Conservation (phyloP, 257 asterid genomes). For the Scutellaria barbata region DNA sequence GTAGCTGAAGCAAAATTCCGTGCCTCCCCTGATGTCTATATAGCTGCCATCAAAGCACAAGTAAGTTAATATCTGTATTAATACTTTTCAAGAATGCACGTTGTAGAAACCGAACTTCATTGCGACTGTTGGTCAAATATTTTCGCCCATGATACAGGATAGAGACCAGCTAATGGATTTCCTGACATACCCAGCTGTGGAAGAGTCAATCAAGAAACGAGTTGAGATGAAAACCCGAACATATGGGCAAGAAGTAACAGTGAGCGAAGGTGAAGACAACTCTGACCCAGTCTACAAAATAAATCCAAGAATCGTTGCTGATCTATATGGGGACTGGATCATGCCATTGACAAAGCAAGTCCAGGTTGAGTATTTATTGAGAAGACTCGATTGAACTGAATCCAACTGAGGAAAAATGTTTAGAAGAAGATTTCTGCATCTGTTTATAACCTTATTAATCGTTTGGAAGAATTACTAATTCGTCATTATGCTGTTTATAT, state of each 20-base stretch:
- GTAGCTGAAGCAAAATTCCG: slow-evolving; percentile 94
- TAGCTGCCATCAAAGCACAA: slow-evolving; percentile 69
- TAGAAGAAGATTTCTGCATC: not conserved
- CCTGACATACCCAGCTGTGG: slow-evolving; percentile 78
- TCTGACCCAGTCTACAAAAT: slow-evolving; percentile 65
- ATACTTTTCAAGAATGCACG: not conserved
- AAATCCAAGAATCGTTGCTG: slow-evolving; percentile 73
- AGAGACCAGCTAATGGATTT: slow-evolving; percentile 56
- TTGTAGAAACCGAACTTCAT: not conserved
- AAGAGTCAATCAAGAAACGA: slow-evolving; percentile 63
- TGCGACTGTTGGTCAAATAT: not conserved
- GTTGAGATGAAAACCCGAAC: slow-evolving; percentile 83
- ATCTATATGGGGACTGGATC: slow-evolving; percentile 79
- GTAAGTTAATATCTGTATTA: slow-evolving; percentile 41
- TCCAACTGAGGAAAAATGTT: not conserved
- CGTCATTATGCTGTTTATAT: slow-evolving; percentile 7
- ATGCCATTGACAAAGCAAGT: slow-evolving; percentile 97
- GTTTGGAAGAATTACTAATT: not conserved
- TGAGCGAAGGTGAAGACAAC: slow-evolving; percentile 37
- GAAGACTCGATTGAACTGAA: slow-evolving; percentile 65
- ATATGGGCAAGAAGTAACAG: slow-evolving; percentile 71
- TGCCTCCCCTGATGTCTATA: slow-evolving; percentile 71
- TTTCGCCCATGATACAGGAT: slow-evolving; percentile 54
- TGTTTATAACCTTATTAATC: not conserved
- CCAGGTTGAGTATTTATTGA: slow-evolving; percentile 75